Evolutionary conservation across 306 rosid species (phyloP).

Genomic region (Boehmeria nivea): DNA sequence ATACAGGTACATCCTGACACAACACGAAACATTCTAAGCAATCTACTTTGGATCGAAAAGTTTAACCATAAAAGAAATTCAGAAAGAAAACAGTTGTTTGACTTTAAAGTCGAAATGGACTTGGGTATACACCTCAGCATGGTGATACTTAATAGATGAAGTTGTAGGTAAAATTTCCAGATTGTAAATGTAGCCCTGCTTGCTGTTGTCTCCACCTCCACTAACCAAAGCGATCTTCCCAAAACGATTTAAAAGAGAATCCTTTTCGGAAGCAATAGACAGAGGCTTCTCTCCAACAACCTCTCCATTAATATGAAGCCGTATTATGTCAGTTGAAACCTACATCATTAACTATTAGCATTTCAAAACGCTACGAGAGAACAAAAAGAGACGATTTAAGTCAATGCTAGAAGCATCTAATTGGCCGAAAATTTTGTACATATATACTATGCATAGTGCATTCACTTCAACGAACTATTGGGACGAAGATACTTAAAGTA

Average conservation of each 20-base stretch:
- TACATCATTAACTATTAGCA: slow-evolving; percentile 27
- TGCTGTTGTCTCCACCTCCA: slow-evolving; percentile 44
- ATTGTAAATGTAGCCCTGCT: slow-evolving; percentile 66
- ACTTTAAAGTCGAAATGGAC: slow-evolving; percentile 5
- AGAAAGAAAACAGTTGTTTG: not conserved
- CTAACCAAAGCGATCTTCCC: slow-evolving; percentile 47
- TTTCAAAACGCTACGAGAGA: no score
- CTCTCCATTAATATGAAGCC: slow-evolving; percentile 71
- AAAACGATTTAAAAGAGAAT: slow-evolving; percentile 26
- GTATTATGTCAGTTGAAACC: slow-evolving; percentile 52
- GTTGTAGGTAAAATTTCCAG: slow-evolving; percentile 35
- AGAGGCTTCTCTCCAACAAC: slow-evolving; percentile 42
- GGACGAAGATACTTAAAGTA: no score
- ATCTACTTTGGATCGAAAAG: no score
- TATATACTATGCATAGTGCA: no score
- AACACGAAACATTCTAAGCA: slow-evolving; percentile 20
- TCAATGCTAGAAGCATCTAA: no score
- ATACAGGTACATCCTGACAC: slow-evolving; percentile 70
- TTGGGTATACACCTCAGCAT: slow-evolving; percentile 44
- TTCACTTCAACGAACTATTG: no score
- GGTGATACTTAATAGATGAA: slow-evolving; percentile 45
- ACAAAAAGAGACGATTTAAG: no score
- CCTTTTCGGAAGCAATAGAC: slow-evolving; percentile 32
- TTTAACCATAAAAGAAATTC: not conserved
- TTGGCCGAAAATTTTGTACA: no score